Evolutionary conservation across 2,329 filamentous ascomycete species (phyloP).

Genomic region (Aspergillus quadrilineatus): DNA sequence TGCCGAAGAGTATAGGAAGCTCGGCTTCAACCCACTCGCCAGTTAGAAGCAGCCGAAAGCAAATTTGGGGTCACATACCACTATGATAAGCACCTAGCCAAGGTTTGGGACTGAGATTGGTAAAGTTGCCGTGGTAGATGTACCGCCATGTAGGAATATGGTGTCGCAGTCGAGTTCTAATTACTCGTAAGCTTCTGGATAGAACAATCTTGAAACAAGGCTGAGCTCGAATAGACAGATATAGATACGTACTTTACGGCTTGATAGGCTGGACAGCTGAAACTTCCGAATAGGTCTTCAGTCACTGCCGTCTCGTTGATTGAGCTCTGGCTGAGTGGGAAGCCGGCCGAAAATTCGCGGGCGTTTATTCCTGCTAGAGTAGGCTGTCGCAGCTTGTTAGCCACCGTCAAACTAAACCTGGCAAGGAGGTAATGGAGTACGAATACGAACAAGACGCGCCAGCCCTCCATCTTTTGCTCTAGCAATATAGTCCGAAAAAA

Average conservation of each 20-base stretch:
- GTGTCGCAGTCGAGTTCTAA: background rate
- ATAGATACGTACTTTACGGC: background rate
- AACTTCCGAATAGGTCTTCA: background rate
- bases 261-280: background rate
- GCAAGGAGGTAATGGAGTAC: no score
- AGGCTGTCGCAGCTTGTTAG: background rate
- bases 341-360: background rate
- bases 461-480: background rate
- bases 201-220: background rate
- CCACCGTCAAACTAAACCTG: no score
- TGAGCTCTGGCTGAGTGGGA: background rate
- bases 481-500: constrained; percentile 2
- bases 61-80: background rate
- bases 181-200: background rate
- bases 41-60: background rate
- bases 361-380: background rate
- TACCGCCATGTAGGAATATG: constrained; percentile 2
- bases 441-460: background rate
- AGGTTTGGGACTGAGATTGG: background rate
- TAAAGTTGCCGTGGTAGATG: constrained; percentile 4
- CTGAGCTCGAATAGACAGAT: background rate
- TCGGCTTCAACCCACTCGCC: background rate
- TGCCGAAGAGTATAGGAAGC: background rate
- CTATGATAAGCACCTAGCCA: constrained; percentile 3
- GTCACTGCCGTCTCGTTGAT: background rate